phyloP scores from a whole-genome alignment of 371 early-diverging fungal genomes.

The Rhizopus delemar region DNA sequence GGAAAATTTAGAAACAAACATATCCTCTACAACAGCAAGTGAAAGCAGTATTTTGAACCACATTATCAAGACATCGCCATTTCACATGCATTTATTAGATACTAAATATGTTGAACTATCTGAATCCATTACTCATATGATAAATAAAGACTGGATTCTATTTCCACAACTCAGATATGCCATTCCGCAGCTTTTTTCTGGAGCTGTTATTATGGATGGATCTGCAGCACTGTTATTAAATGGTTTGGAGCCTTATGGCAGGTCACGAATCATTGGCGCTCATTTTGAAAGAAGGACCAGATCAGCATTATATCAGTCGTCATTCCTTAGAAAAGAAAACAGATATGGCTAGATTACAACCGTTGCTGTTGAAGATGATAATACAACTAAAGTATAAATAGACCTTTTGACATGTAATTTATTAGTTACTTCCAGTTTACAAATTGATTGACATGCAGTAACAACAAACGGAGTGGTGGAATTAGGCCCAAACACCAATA shows the following conservation, averaged over 20 bases:
- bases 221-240: slow-evolving; percentile 16
- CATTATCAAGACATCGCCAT: slow-evolving; percentile 18
- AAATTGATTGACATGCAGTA: slow-evolving; percentile 9
- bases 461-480: slow-evolving; percentile 11
- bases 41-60: slow-evolving; percentile 12
- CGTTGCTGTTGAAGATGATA: slow-evolving; percentile 17
- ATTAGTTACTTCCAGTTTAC: slow-evolving; percentile 19
- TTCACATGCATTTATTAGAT: background rate
- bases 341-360: slow-evolving; percentile 16
- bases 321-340: slow-evolving; percentile 11
- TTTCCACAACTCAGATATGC: slow-evolving; percentile 20
- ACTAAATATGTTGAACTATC: slow-evolving; percentile 19
- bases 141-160: slow-evolving; percentile 18
- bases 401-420: slow-evolving; percentile 17
- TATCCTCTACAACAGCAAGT: slow-evolving; percentile 10
- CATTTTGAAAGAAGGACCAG: slow-evolving; percentile 18
- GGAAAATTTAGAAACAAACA: slow-evolving; percentile 13
- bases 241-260: slow-evolving; percentile 20
- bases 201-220: slow-evolving; percentile 12
- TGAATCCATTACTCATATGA: slow-evolving; percentile 16
- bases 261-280: slow-evolving; percentile 10
- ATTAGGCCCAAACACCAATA: slow-evolving; percentile 14
- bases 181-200: slow-evolving; percentile 19
- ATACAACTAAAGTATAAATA: slow-evolving; percentile 19
- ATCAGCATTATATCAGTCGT: slow-evolving; percentile 8